Conservation (phyloP, 805 yeast species). For the Ogataea polymorpha region DNA sequence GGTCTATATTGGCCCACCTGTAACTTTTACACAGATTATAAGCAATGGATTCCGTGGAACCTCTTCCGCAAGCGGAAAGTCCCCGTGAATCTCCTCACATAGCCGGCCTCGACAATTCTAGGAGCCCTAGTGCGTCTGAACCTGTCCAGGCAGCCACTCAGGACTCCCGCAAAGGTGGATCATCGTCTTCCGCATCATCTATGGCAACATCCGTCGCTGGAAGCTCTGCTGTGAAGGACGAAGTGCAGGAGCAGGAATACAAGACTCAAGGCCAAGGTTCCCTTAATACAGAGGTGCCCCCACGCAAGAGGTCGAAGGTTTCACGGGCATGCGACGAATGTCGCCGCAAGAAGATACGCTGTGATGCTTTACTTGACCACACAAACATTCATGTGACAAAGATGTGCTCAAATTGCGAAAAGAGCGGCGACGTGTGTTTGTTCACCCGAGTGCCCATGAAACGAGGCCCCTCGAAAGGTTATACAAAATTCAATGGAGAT, state of each 20-base stretch:
- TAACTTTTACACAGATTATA: neutral
- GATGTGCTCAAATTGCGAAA: conserved; percentile 60
- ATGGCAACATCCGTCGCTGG: conserved; percentile 1
- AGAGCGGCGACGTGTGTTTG: conserved; percentile 58
- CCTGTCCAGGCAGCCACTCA: neutral
- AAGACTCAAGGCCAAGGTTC: neutral
- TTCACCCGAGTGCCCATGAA: conserved; percentile 72
- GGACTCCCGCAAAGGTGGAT: neutral
- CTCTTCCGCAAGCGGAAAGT: neutral
- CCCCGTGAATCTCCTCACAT: conserved; percentile 1
- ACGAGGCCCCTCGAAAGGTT: conserved; percentile 79
- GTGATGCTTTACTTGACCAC: conserved; percentile 56
- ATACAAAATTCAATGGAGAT: conserved; percentile 39
- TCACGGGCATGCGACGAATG: conserved; percentile 83
- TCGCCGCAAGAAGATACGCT: conserved; percentile 66
- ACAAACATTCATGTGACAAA: conserved; percentile 46
- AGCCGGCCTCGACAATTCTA: neutral
- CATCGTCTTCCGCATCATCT: conserved; percentile 9
- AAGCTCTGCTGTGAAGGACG: neutral
- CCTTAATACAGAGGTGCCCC: conserved; percentile 18
- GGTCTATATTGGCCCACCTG: neutral
- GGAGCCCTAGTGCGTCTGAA: neutral
- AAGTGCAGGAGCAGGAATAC: neutral
- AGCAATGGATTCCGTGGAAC: neutral
- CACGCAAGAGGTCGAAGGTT: conserved; percentile 64